Base-by-base conservation (phyloP, 108 stramenopile species). In the Parietichytrium sp. region DNA sequence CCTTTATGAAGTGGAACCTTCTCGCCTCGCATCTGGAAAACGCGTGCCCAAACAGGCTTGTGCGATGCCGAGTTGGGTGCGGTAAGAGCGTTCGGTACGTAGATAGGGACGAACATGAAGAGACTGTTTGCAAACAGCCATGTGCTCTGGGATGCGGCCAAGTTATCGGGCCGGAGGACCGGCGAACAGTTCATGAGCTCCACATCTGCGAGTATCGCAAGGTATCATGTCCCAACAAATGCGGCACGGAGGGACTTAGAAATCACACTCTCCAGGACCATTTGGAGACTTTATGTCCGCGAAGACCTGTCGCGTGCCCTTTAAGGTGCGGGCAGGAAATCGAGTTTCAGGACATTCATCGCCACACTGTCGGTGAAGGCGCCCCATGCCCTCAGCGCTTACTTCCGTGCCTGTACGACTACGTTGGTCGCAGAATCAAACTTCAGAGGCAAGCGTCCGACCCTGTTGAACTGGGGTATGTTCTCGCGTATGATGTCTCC, bases 181-280 rank as follows among this genome's bases (percentile, higher is more conserved):
- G 61, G 10, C 61, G 61, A 16, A 33, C 36, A n/a, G 61, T 72
- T 20, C 61, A 72, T 2, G 61, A 72, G 42, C 42, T 36, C 10
- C 61, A 72, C 61, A 45, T 72, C 45, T 72, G 61, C 42, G 61
- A 72, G 42, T 12, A 42, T 6, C 29, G 61, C 29, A 72, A 45
- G 6, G 42, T 72, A n/a, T 6, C 10, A 6, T 72, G 61, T 27
- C 61, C 38, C 2, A 10, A 72, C 6, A 42, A 7, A 3, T 72
- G 61, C 42, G 61, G 61, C 10, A 72, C 61, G 42, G 38, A 33
- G 12, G 61, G 42, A 1, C 36, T 72, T n/a, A 23, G 45, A 72
- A 42, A 33, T 3, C 61, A 25, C 2, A 13, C 6, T 6, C 10
- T 72, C 1, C 38, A 36, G 15, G 38, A 1, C 6, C 61, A 72